These are phyloP conservation scores for Jatropha curcas DNA, from an alignment of 345 rosid species.

Conservation along the genomic window DNA sequence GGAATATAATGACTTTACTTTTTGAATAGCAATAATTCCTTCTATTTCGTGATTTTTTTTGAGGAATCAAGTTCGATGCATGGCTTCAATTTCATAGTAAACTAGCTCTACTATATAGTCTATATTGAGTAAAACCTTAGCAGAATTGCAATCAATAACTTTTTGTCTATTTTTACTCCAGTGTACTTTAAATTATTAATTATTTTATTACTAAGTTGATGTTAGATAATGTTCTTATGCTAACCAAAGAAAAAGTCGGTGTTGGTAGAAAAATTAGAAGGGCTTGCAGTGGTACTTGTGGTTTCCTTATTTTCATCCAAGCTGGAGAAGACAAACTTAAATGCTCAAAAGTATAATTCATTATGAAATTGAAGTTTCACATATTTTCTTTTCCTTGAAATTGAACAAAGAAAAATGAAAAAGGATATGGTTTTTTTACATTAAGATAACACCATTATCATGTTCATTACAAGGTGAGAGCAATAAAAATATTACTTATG, in stretches of 20 bases:
- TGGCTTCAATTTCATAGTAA: neutral
- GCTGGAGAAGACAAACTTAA: neutral
- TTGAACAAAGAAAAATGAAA: neutral
- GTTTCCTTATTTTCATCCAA: neutral
- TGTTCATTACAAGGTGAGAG: conserved; percentile 34
- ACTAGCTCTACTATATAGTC: neutral
- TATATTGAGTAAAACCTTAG: neutral
- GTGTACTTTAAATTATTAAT: too few species aligned
- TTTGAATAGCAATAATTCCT: neutral
- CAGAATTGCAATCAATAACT: neutral
- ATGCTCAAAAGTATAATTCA: neutral
- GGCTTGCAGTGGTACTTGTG: neutral
- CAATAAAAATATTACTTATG: neutral
- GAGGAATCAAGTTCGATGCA: neutral
- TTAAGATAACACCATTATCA: neutral
- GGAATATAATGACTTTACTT: neutral
- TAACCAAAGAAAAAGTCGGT: neutral
- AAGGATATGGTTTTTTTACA: neutral
- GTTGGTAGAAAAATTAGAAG: too few species aligned
- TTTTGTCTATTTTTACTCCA: too few species aligned
- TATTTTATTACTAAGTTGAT: neutral
- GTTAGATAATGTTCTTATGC: neutral
- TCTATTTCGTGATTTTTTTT: neutral
- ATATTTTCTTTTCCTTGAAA: neutral
- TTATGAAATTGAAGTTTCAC: neutral